Evolutionary conservation across 306 rosid species (phyloP).

Genomic region (Begonia fuchsioides): DNA sequence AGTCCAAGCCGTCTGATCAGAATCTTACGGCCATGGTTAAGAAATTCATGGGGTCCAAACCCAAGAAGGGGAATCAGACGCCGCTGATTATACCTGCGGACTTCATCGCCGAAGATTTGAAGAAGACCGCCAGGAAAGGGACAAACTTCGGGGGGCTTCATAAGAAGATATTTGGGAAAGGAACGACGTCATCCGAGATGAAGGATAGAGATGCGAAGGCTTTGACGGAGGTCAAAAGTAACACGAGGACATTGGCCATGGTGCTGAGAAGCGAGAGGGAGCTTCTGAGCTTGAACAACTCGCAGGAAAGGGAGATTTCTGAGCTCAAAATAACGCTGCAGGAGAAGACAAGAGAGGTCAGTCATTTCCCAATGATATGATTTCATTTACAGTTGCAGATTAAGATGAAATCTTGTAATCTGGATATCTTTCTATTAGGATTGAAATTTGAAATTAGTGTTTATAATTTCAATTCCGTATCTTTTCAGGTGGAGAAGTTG

Average conservation of each 20-base stretch:
- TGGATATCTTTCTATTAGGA: too few species aligned
- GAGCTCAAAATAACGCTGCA: conserved; percentile 44
- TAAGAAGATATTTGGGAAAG: conserved; percentile 68
- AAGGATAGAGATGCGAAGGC: conserved; percentile 61
- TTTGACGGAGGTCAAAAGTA: conserved; percentile 77
- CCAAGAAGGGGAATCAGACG: conserved; percentile 17
- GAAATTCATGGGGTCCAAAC: conserved; percentile 41
- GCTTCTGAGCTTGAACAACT: conserved; percentile 58
- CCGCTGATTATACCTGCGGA: conserved; percentile 54
- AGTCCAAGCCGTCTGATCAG: conserved; percentile 40
- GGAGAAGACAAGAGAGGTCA: conserved; percentile 64
- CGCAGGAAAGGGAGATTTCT: conserved; percentile 41
- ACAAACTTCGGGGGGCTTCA: conserved; percentile 45
- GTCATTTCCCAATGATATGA: not conserved
- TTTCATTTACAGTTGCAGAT: too few species aligned
- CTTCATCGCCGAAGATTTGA: conserved; percentile 44
- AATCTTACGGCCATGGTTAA: conserved; percentile 55
- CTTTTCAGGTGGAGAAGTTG: conserved; percentile 66
- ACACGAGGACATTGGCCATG: conserved; percentile 86
- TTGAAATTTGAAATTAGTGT: too few species aligned
- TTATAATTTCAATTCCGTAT: too few species aligned
- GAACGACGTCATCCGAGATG: conserved; percentile 12
- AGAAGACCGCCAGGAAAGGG: conserved; percentile 47
- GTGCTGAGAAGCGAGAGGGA: conserved; percentile 91
- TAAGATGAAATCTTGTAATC: too few species aligned